These are phyloP conservation scores for Boletellus ananas DNA, from an alignment of 768 basidiomycete genomes.

Conservation along the genomic window DNA sequence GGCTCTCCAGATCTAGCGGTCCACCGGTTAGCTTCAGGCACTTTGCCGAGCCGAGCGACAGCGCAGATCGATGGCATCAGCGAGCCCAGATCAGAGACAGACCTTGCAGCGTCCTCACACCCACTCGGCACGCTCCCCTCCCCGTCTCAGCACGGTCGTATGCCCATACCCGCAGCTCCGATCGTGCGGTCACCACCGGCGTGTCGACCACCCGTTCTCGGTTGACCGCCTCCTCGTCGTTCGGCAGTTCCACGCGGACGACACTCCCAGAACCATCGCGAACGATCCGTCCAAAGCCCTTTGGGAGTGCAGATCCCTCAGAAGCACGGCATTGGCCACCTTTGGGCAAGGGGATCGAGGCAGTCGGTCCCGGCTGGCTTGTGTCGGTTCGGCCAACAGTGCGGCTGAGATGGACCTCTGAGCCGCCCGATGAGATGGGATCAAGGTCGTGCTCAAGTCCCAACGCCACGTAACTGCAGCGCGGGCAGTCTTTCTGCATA, in stretches of 20 bases:
- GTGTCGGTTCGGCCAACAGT: not conserved
- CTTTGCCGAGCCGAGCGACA: not conserved
- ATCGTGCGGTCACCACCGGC: constrained; percentile 8
- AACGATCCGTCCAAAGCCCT: constrained; percentile 76
- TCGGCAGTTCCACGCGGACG: constrained; percentile 61
- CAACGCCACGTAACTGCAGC: constrained; percentile 65
- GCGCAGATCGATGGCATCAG: too few species aligned
- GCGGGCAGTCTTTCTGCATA: not conserved
- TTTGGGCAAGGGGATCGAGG: not conserved
- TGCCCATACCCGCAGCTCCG: constrained; percentile 21
- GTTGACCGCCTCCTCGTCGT: constrained; percentile 38
- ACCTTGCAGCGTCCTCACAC: constrained; percentile 30
- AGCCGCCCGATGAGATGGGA: constrained; percentile 65
- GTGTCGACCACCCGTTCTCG: constrained; percentile 46
- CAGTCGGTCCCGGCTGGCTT: not conserved
- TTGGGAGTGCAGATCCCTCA: constrained; percentile 37
- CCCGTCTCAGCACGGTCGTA: constrained; percentile 2
- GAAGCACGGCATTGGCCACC: not conserved
- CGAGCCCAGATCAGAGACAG: constrained; percentile 17
- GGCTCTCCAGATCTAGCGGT: constrained; percentile 57
- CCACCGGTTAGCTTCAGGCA: constrained; percentile 10
- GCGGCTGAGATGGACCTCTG: constrained; percentile 40
- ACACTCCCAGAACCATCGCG: constrained; percentile 78
- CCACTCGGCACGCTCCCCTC: too few species aligned
- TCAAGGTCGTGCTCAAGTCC: constrained; percentile 70